A percentile compares a stretch with the other conserved stretches of the same genome.
phyloP scores from a whole-genome alignment of 345 rosid genomes.

The Pseudoturritis turrita region DNA sequence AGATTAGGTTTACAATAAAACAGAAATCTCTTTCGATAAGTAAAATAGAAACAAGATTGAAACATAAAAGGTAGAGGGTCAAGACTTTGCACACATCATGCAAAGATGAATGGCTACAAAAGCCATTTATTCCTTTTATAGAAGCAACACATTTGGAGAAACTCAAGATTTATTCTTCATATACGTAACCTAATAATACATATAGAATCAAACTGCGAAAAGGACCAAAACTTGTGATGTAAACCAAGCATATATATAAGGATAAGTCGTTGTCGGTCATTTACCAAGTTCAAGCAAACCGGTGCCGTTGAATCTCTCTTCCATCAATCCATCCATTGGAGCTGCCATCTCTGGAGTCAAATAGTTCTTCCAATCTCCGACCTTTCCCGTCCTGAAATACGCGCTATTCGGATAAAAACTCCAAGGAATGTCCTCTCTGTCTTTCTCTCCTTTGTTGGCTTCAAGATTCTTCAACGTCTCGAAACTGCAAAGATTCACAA shows the following conservation, averaged over 20 bases:
- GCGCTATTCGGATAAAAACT: background rate
- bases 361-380: conserved; percentile 34
- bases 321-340: conserved; percentile 1
- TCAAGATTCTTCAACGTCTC: conserved; percentile 22
- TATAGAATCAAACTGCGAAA: background rate
- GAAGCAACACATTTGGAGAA: background rate
- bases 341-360: conserved; percentile 23
- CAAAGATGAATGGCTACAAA: background rate
- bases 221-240: background rate
- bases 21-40: too few relatives aligned
- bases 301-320: background rate
- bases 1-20: too few relatives aligned
- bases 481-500: conserved; percentile 21
- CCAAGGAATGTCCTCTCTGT: background rate
- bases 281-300: conserved; percentile 10
- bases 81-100: background rate
- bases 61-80: background rate
- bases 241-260: too few relatives aligned
- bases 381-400: conserved; percentile 28
- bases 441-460: conserved; percentile 10
- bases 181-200: background rate
- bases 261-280: too few relatives aligned
- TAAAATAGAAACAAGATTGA: too few relatives aligned
- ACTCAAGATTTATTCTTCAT: background rate
- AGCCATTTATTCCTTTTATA: background rate